These are phyloP conservation scores for Rhodocollybia butyracea DNA, from an alignment of 768 basidiomycete species.

Conservation along the genomic window DNA sequence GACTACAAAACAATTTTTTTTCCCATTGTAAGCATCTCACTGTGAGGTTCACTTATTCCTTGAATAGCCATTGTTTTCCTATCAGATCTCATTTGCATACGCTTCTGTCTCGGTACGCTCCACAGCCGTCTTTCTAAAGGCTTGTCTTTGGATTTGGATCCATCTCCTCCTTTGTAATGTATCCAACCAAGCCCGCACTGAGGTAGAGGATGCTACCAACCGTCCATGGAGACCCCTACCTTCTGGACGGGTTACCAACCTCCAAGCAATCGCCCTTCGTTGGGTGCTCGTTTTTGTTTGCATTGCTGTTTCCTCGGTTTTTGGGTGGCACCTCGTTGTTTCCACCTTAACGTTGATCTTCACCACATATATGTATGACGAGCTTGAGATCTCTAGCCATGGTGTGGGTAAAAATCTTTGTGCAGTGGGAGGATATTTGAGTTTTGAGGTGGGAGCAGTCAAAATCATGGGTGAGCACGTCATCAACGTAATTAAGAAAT, in stretches of 20 bases:
- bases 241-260: slow-evolving; percentile 21
- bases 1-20: background rate
- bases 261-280: slow-evolving; percentile 18
- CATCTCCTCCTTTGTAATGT: slow-evolving; percentile 25
- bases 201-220: slow-evolving; percentile 25
- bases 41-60: background rate
- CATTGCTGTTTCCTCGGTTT: slow-evolving; percentile 17
- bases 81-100: background rate
- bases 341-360: slow-evolving; percentile 15
- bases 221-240: slow-evolving; percentile 30
- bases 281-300: slow-evolving; percentile 25
- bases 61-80: background rate
- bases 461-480: no score
- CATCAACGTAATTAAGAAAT: no score
- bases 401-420: no score
- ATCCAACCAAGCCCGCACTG: slow-evolving; percentile 25
- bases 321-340: slow-evolving; percentile 6
- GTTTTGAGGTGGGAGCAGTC: no score
- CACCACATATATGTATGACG: slow-evolving; percentile 22
- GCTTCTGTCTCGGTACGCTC: no score
- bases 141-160: slow-evolving; percentile 26
- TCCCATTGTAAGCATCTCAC: background rate
- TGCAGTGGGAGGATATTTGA: no score
- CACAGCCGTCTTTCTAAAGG: no score
- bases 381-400: slow-evolving; percentile 14